Base-by-base conservation (phyloP, 2,329 filamentous ascomycete genomes). In the Pseudocercospora crystallina region DNA sequence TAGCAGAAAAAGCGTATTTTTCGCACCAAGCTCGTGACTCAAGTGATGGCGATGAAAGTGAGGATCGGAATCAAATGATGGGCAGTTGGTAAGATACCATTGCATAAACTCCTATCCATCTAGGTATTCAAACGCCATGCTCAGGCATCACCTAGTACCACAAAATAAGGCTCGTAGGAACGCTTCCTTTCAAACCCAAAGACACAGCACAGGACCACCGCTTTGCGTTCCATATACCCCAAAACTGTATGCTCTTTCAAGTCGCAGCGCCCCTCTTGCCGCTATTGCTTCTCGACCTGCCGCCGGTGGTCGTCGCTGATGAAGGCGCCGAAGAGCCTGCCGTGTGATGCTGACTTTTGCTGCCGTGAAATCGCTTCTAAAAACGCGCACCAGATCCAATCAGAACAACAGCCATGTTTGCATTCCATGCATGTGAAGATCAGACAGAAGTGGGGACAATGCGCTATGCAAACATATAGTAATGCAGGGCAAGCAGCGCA, bases 301-400 rank as follows among this genome's bases (percentile, higher is more conserved):
- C 43, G 42, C 56, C 47, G 38, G 48, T 43, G 12, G 42, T 43
- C 31, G 33, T 42, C 33, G 47, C 43, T 26, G 50, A 45, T 20
- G 53, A 43, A 14, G 48, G 33, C 38, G 47, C 43, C 50, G 48
- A 49, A 33, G 40, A 47, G 38, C 37, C 39, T 20, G 50, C 39
- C 42, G 50, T 50, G 42, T 51, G 53, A 47, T 52, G 50, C 31
- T 49, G 55, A 51, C 43, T 60, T 56, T 53, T 58, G 55, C 55
- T 58, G 53, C 54, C 46, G 50, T 56, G 56, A 34, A 43, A 49
- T 44, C 55, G 58, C 58, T 58, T 58, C 58, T 58, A 54, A 54
- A 51, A 43, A 50, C 48, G 47, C 50, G 53, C 20, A 26, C 52
- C 52, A 43, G 14, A 52, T 55, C 52, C 55, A 54, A 54, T 60